Evolutionary conservation across 331 rosid genomes (phyloP).

Genomic region (Acacia concinna): DNA sequence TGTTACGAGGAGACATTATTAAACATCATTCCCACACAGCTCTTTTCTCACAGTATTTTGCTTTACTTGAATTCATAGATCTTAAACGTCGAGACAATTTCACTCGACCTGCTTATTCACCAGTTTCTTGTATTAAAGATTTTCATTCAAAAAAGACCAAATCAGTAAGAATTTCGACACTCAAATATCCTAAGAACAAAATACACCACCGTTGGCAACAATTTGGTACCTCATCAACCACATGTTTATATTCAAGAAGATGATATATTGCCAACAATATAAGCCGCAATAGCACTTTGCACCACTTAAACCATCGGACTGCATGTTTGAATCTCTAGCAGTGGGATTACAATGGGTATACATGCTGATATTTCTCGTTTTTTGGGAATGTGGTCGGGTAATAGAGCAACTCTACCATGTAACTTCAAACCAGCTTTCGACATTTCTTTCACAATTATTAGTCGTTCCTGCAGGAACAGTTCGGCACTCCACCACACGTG

Average conservation of each 20-base stretch:
- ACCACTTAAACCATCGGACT: background rate
- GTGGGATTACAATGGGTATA: background rate
- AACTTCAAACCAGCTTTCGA: background rate
- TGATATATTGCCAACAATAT: background rate
- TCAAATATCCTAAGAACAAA: background rate
- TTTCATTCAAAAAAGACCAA: conserved; percentile 5
- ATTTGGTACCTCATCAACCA: background rate
- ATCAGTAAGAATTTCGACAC: background rate
- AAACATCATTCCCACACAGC: background rate
- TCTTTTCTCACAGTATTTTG: background rate
- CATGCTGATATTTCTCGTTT: background rate
- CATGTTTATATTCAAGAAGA: background rate
- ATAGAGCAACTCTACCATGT: background rate
- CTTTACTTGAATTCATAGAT: background rate
- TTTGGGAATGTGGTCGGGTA: background rate
- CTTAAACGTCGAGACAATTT: background rate
- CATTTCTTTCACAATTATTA: background rate
- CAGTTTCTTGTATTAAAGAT: background rate
- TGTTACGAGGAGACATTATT: background rate
- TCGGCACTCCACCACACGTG: background rate
- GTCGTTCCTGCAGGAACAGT: background rate
- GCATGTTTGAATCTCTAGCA: background rate
- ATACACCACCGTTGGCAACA: background rate
- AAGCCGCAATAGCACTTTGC: background rate
- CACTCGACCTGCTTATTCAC: background rate